A percentile compares a stretch with the other conserved stretches of the same genome.
Conservation (phyloP, 2,329 filamentous ascomycete species). For the Ophiostoma montium region DNA sequence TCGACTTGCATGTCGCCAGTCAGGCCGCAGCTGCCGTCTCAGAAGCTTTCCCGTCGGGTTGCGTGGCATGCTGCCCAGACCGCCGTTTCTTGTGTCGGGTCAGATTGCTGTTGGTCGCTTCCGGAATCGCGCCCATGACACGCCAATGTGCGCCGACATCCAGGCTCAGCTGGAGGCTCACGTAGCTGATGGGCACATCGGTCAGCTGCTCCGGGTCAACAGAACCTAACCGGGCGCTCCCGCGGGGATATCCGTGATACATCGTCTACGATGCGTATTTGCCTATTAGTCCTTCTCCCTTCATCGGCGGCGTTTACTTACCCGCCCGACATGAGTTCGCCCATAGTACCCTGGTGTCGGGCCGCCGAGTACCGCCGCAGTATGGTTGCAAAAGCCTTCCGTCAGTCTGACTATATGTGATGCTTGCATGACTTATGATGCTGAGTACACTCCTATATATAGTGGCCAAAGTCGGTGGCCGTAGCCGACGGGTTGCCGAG, state of each 20-base stretch:
- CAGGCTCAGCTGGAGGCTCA: background rate
- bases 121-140: background rate
- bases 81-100: slow-evolving; percentile 2
- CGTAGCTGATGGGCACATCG: slow-evolving; percentile 3
- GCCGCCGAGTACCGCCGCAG: background rate
- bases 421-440: no score
- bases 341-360: background rate
- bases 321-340: background rate
- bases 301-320: background rate
- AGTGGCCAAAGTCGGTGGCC: background rate
- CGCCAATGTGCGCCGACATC: background rate
- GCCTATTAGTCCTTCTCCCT: background rate
- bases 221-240: background rate
- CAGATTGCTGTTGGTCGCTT: background rate
- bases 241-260: background rate
- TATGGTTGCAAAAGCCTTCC: background rate
- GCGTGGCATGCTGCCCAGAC: slow-evolving; percentile 1
- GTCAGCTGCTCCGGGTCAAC: slow-evolving; percentile 1
- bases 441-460: no score
- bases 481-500: slow-evolving; percentile 1
- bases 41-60: slow-evolving; percentile 1
- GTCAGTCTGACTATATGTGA: no score
- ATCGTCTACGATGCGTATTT: slow-evolving; percentile 1
- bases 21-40: slow-evolving; percentile 1
- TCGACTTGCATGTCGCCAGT: background rate